These are phyloP conservation scores for Nakazawaea wickerhamii DNA, from an alignment of 805 yeast species.

Conservation along the genomic window DNA sequence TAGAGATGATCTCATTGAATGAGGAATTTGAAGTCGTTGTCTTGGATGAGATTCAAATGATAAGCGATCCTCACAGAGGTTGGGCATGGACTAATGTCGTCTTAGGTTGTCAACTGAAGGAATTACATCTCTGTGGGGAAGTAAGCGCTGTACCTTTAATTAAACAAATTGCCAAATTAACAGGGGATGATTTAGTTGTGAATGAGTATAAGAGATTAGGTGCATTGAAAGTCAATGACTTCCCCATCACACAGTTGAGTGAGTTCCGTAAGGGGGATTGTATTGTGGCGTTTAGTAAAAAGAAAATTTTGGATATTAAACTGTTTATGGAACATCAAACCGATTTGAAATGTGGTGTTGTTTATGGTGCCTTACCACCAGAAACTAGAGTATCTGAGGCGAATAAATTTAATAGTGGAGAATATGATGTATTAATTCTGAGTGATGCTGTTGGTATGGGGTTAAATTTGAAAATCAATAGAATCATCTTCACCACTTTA, in stretches of 20 bases:
- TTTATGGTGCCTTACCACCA: conserved; percentile 95
- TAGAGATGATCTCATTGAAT: conserved; percentile 81
- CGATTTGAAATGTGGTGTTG: conserved; percentile 69
- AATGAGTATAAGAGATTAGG: conserved; percentile 73
- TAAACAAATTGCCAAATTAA: conserved; percentile 47
- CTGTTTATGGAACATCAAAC: conserved; percentile 63
- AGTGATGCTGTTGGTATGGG: conserved; percentile 99
- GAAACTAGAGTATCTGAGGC: conserved; percentile 90
- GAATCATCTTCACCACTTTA: conserved; percentile 69
- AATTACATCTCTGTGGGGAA: conserved; percentile 92
- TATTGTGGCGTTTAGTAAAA: conserved; percentile 79
- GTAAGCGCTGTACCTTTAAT: conserved; percentile 73
- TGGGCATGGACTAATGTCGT: conserved; percentile 93
- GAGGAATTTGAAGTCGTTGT: conserved; percentile 79
- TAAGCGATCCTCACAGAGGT: conserved; percentile 74
- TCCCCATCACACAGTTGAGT: conserved; percentile 28
- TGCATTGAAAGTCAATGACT: conserved; percentile 49
- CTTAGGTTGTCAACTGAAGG: conserved; percentile 79
- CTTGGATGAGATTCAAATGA: conserved; percentile 95
- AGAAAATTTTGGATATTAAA: conserved; percentile 62
- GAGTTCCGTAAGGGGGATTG: conserved; percentile 74
- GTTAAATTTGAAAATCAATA: conserved; percentile 72
- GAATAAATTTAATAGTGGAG: conserved; percentile 67
- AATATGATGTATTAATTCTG: conserved; percentile 80
- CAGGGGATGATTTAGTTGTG: conserved; percentile 79